Conservation (phyloP, 139 green algal genomes). For the Nannochloris sp. region DNA sequence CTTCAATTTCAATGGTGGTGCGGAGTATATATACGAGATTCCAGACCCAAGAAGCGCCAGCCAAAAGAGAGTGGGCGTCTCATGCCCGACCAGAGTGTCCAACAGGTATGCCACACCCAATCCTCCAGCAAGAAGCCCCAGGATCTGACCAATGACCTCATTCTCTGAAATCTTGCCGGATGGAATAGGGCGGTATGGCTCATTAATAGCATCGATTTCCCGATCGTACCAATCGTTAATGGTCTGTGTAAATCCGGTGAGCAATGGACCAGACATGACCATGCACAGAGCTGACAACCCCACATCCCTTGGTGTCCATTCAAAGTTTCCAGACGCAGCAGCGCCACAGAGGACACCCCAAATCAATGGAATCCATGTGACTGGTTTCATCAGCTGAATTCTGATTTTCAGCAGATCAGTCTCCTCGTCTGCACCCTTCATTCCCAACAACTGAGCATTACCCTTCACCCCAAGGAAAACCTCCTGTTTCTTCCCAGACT, state of each 20-base stretch:
- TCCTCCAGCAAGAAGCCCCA: slow-evolving; percentile 74
- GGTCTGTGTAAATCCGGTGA: slow-evolving; percentile 98
- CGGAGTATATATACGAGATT: slow-evolving; percentile 99
- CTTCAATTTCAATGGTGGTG: slow-evolving; percentile 97
- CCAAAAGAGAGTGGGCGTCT: slow-evolving; percentile 55
- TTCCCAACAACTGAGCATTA: slow-evolving; percentile 73
- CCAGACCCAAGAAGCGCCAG: slow-evolving; percentile 86
- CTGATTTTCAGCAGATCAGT: slow-evolving; percentile 93
- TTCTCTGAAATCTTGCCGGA: slow-evolving; percentile 79
- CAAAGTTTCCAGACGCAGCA: slow-evolving; percentile 84
- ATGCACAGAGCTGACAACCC: slow-evolving; percentile 81
- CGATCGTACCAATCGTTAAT: slow-evolving; percentile 99
- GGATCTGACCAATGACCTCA: slow-evolving; percentile 84
- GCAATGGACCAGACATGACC: slow-evolving; percentile 85
- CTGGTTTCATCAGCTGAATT: slow-evolving; percentile 96
- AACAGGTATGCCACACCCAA: slow-evolving; percentile 69
- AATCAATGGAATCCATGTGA: slow-evolving; percentile 98
- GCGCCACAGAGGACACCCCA: slow-evolving; percentile 96
- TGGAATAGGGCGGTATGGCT: slow-evolving; percentile 95
- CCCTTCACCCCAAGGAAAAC: slow-evolving; percentile 32
- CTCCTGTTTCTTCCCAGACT: slow-evolving; percentile 32
- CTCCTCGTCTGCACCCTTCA: slow-evolving; percentile 69
- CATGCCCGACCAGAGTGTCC: slow-evolving; percentile 66
- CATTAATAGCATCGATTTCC: slow-evolving; percentile 99
- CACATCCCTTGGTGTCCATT: slow-evolving; percentile 75